Base-by-base conservation (phyloP, 1,284 basidiomycete species). In the Fomitopsis palustris region DNA sequence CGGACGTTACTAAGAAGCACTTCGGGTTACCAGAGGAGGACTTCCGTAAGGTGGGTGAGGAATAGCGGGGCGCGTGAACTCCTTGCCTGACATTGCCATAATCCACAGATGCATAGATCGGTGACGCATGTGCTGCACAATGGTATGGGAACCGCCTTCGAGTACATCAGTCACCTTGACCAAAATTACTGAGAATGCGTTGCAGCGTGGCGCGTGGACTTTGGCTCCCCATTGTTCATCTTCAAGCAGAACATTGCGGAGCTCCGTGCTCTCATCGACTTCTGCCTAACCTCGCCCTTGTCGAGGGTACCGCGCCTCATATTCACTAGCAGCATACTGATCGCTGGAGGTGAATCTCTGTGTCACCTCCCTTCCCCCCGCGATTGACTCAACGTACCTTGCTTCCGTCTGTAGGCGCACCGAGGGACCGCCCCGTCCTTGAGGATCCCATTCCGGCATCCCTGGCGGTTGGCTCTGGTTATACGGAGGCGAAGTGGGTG, bases 401-500 rank as follows among this genome's bases (percentile, higher is more conserved):
- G 1, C 23, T 0, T n/a, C n/a, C n/a, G n/a, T 0, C 0, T 52
- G 14, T 21, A 52, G 49, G 19, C 4, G 49, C 49, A 4, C n/a
- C 33, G 31, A 25, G 12, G 5, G 19, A 29, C 27, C n/a, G 7
- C n/a, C 49, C 25, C 2, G 8, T 17, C 19, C 29, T 21, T 14
- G 49, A 52, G 31, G 49, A 23, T n/a, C 49, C 49, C 16, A 52
- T 52, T 2, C 31, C 49, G 1, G n/a, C 31, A 35, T 16, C 31
- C 2, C 39, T 67, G 9, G 67, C 75, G 2, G 53, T 74, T 16
- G 74, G 72, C 4, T 67, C 62, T 14, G 77, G 78, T 1, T 79
- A 79, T 61, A 61, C 67, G 16, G 74, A 78, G 58, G 72, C 72
- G 4, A 78, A 79, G 61, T 79, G 74, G 73, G 71, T 77, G 1